Evolutionary conservation across 768 basidiomycete genomes (phyloP), one percentile per base, ranked within the genome.

Genomic region (Serendipita vermifera): DNA sequence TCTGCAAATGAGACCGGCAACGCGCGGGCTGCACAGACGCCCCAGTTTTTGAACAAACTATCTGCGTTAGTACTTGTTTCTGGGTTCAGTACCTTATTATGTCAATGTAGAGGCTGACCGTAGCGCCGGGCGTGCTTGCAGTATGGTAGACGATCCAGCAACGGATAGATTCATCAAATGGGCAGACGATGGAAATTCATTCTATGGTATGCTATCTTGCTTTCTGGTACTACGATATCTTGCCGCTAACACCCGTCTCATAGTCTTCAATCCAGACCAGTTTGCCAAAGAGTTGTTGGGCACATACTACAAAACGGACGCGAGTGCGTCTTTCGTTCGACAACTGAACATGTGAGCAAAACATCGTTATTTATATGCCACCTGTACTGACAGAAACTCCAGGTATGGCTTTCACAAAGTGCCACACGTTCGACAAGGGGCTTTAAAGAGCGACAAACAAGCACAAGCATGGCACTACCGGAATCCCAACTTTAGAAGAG

Each of bases 261-360:
- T 5, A 32, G 93, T 98, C 27, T 80, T 89, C 33, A 88, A 94
- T 68, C 86, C 88, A 63, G 90, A 94, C 67, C 82, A 82, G 27
- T 88, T 98, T 66, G 86, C 89, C 2, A 80, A 81, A 35, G 86
- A 94, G 68, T 80, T 96, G 31, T 79, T 98, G 5, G 89, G 89
- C 2, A 79, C 82, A 38, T 98, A 86, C 82, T 99, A 97, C 81
- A 99, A 99, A 68, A 96, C 98, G 71, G 82, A 85, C 59, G 96
- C 94, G 67, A 98, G 96, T 70, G 79, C 80, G 57, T 87, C 85
- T 32, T 96, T 96, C 63, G 90, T 93, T 15, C 78, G 90, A 13
- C 90, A 96, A 66, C 76, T 93, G 61, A 96, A 93, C 75, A 92
- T 92, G 87, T 96, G 27, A 51, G 17, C 5, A 27, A 9, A n/a